Conservation (phyloP, 495 filamentous ascomycete genomes). For the Lasiosphaeria miniovina region DNA sequence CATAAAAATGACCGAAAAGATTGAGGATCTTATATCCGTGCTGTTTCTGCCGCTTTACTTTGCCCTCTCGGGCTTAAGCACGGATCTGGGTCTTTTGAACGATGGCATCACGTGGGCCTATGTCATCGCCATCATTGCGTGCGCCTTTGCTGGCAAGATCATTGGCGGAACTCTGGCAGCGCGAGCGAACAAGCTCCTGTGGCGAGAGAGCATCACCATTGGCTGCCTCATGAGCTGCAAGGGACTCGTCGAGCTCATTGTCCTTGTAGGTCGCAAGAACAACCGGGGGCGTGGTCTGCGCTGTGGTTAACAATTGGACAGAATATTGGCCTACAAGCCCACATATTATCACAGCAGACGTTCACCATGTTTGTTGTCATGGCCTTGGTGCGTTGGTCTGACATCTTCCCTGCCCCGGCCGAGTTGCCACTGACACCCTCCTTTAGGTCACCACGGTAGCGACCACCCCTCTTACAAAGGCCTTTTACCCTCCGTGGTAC, state of each 20-base stretch:
- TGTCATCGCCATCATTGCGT: conserved; percentile 75
- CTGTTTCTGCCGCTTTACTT: conserved; percentile 96
- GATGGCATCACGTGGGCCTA: conserved; percentile 88
- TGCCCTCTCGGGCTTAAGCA: conserved; percentile 85
- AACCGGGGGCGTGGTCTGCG: not conserved
- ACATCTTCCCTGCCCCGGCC: not conserved
- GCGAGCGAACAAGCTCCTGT: conserved; percentile 71
- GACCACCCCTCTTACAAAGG: conserved; percentile 78
- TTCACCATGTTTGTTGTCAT: conserved; percentile 99
- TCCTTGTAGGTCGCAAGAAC: conserved; percentile 61
- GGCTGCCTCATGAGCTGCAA: conserved; percentile 97
- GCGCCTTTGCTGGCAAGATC: conserved; percentile 86
- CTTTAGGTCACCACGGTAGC: conserved; percentile 71
- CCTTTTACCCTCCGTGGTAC: conserved; percentile 84
- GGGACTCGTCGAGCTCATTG: conserved; percentile 92
- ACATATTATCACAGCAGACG: conserved; percentile 78
- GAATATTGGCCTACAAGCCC: conserved; percentile 94
- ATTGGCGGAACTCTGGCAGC: conserved; percentile 82
- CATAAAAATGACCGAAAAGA: conserved; percentile 91
- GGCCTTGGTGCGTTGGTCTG: conserved; percentile 54
- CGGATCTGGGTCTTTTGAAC: conserved; percentile 82
- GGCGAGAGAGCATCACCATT: conserved; percentile 91
- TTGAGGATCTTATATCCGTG: conserved; percentile 86
- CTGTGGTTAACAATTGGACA: conserved; percentile 35
- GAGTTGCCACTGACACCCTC: not conserved